phyloP scores from a whole-genome alignment of 257 asterid species.

The Nicotiana tabacum region DNA sequence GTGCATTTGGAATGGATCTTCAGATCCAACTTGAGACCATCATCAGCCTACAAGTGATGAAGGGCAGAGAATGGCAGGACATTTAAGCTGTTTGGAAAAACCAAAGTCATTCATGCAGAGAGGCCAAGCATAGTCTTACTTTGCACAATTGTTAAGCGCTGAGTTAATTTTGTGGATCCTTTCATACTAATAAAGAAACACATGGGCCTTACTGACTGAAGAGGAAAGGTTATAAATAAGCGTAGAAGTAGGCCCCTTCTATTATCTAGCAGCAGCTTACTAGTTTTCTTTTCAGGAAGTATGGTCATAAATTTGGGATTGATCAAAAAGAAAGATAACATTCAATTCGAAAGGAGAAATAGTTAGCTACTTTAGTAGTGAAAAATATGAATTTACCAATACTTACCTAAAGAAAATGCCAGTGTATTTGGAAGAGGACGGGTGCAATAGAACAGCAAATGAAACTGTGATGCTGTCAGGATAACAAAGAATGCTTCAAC shows the following conservation, averaged over 20 bases:
- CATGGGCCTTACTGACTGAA: background rate
- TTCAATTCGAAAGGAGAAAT: background rate
- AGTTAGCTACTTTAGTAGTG: background rate
- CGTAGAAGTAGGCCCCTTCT: background rate
- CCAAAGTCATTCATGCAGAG: background rate
- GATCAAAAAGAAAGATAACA: background rate
- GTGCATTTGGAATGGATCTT: background rate
- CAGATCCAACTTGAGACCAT: background rate
- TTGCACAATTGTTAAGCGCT: background rate
- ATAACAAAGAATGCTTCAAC: slow-evolving; percentile 87
- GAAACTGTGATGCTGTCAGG: slow-evolving; percentile 82
- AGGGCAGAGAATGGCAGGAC: background rate
- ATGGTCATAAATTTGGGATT: background rate
- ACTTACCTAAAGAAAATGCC: slow-evolving; percentile 86
- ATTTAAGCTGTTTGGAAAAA: background rate
- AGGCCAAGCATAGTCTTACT: background rate
- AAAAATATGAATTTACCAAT: background rate
- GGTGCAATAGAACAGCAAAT: slow-evolving; percentile 86
- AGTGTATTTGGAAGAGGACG: slow-evolving; percentile 94
- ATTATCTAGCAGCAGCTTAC: background rate
- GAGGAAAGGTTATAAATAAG: background rate
- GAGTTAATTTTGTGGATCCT: background rate
- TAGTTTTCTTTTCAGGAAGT: background rate
- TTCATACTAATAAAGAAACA: background rate
- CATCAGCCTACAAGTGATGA: background rate